Conservation (phyloP, 2,329 filamentous ascomycete genomes). For the Claviceps capensis region DNA sequence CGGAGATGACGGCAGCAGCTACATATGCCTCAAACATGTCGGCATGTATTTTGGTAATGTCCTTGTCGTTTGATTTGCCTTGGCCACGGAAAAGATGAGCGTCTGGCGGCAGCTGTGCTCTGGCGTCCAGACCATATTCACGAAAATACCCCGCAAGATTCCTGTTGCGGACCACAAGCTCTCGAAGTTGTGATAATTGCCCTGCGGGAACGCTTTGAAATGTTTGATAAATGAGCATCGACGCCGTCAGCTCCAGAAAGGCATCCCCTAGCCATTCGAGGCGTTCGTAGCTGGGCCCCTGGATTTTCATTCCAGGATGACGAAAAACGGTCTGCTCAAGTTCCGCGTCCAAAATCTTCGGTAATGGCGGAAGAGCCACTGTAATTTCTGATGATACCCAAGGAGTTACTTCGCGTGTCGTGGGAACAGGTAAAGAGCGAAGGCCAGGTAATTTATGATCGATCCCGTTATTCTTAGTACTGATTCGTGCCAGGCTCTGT, state of each 20-base stretch:
- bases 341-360: conserved; percentile 41
- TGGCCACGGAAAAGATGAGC: conserved; percentile 17
- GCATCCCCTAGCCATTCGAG: conserved; percentile 86
- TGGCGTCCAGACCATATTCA: conserved; percentile 56
- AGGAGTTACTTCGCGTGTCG: conserved; percentile 20
- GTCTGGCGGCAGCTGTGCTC: conserved; percentile 41
- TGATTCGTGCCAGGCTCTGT: not conserved
- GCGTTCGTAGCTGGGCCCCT: conserved; percentile 50
- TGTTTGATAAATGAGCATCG: conserved; percentile 59
- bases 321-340: conserved; percentile 54
- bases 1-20: conserved; percentile 59
- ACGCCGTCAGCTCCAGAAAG: conserved; percentile 66
- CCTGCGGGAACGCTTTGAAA: conserved; percentile 55
- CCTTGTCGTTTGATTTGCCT: conserved; percentile 29
- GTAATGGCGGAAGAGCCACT: conserved; percentile 40
- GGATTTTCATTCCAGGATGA: conserved; percentile 37
- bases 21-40: conserved; percentile 90
- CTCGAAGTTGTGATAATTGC: conserved; percentile 60
- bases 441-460: not conserved
- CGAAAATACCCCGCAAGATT: conserved; percentile 58
- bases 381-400: conserved; percentile 40
- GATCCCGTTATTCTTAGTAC: not conserved
- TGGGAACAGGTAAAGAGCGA: conserved; percentile 3
- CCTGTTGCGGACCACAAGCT: conserved; percentile 67
- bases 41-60: conserved; percentile 58